These are phyloP conservation scores for Oryza coarctata DNA, from an alignment of 176 grass and related monocot genomes.

Conservation along the genomic window DNA sequence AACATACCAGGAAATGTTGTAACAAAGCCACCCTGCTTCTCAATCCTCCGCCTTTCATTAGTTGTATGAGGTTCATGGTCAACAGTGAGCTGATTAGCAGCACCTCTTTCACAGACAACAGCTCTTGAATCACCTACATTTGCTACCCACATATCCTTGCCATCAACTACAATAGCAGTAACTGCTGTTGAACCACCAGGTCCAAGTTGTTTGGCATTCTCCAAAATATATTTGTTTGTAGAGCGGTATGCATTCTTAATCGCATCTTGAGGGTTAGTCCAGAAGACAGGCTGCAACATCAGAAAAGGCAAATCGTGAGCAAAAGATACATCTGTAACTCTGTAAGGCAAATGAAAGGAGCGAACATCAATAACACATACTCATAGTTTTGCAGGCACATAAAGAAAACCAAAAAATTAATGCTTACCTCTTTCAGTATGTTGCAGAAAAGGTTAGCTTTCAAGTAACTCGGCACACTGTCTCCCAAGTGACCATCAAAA, in stretches of 20 bases:
- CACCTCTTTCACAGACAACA: conserved; percentile 79
- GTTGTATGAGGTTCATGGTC: conserved; percentile 77
- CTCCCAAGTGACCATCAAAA: conserved; percentile 95
- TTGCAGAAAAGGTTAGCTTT: conserved; percentile 91
- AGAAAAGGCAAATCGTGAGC: conserved; percentile 11
- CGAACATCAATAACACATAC: neutral
- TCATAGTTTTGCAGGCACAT: neutral
- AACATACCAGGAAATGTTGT: conserved; percentile 91
- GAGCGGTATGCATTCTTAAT: conserved; percentile 83
- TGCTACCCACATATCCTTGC: conserved; percentile 98
- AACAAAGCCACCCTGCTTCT: conserved; percentile 92
- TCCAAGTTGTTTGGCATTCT: conserved; percentile 79
- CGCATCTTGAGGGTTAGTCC: conserved; percentile 56
- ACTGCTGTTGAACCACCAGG: conserved; percentile 97
- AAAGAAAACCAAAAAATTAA: conserved; percentile 14
- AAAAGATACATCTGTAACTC: conserved; percentile 2
- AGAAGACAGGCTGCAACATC: conserved; percentile 71
- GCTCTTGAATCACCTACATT: conserved; percentile 94
- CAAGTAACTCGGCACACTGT: conserved; percentile 84
- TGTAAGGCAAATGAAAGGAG: conserved; percentile 1
- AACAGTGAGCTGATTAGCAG: conserved; percentile 91
- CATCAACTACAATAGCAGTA: conserved; percentile 93
- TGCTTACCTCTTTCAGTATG: conserved; percentile 74
- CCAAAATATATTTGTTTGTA: conserved; percentile 92
- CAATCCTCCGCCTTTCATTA: conserved; percentile 85